Evolutionary conservation across 148 eudicot species (phyloP).

Genomic region (Diospyros kaki): DNA sequence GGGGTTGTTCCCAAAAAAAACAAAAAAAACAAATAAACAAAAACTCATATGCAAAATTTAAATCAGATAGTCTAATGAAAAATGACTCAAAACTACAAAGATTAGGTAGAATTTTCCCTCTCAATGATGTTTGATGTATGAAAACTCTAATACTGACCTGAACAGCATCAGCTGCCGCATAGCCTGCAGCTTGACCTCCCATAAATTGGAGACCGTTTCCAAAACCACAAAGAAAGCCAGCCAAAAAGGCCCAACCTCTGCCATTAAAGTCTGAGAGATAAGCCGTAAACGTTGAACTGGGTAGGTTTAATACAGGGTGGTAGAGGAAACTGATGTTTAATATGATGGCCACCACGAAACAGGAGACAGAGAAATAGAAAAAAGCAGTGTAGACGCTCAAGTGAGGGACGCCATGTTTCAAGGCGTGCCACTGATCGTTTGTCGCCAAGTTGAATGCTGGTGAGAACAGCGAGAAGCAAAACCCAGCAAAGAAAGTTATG

Average conservation of each 20-base stretch:
- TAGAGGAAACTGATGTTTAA: constrained; percentile 50
- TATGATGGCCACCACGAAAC: constrained; percentile 50
- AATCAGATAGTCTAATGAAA: too few species aligned
- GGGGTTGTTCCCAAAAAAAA: too few species aligned
- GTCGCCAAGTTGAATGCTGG: constrained; percentile 55
- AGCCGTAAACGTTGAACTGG: constrained; percentile 53
- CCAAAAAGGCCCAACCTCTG: constrained; percentile 60
- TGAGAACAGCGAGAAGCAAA: constrained; percentile 46
- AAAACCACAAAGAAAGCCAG: constrained; percentile 59
- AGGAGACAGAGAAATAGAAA: constrained; percentile 54
- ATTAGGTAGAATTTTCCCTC: too few species aligned
- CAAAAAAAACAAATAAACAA: too few species aligned
- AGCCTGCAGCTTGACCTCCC: constrained; percentile 92
- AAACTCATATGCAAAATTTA: too few species aligned
- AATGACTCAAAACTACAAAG: too few species aligned
- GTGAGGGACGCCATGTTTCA: constrained; percentile 32
- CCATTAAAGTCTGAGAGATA: constrained; percentile 68
- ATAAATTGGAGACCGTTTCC: constrained; percentile 82
- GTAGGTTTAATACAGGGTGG: constrained; percentile 48
- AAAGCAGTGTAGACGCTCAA: constrained; percentile 47
- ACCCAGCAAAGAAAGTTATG: constrained; percentile 68
- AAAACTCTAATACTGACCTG: constrained; percentile 39
- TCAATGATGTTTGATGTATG: too few species aligned
- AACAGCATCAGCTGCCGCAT: constrained; percentile 83
- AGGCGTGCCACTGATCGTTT: constrained; percentile 40